A percentile compares a stretch with the other conserved stretches of the same genome.
Conservation (phyloP, 164 flowering plant genomes). For the Litsea cubeba region DNA sequence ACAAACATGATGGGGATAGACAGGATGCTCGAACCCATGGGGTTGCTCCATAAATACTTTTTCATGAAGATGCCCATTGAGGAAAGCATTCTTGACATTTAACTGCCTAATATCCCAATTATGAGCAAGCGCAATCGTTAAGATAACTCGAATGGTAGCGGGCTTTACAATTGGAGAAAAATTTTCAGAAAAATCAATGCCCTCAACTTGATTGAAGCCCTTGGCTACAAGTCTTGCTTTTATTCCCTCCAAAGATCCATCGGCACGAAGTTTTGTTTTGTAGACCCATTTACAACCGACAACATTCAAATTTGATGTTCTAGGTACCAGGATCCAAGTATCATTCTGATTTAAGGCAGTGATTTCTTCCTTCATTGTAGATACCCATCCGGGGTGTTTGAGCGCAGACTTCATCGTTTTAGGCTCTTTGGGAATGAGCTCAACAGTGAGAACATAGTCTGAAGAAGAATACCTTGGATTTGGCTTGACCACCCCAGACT, state of each 20-base stretch:
- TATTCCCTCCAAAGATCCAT: too few relatives aligned
- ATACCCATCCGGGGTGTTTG: not conserved
- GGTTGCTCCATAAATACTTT: slow-evolving; percentile 8
- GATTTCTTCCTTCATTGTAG: slow-evolving; percentile 1
- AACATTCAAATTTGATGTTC: not conserved
- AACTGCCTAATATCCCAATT: too few relatives aligned
- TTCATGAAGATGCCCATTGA: not conserved
- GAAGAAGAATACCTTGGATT: too few relatives aligned
- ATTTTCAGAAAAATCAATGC: not conserved
- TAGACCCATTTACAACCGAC: slow-evolving; percentile 12
- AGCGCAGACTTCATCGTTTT: not conserved
- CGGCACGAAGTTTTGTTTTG: not conserved
- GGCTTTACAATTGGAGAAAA: slow-evolving; percentile 10
- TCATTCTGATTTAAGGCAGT: not conserved
- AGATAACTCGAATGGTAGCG: not conserved
- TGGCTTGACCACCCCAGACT: too few relatives aligned
- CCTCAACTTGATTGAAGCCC: not conserved
- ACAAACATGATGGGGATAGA: not conserved
- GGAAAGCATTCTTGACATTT: not conserved
- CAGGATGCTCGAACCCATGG: not conserved
- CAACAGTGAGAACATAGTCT: not conserved
- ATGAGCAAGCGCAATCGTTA: not conserved
- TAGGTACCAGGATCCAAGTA: slow-evolving; percentile 8
- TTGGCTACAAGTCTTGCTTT: slow-evolving; percentile 3
- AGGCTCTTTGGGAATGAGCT: not conserved